A percentile compares a stretch with the other conserved stretches of the same genome.
These are phyloP conservation scores for Scutellaria baicalensis DNA, from an alignment of 257 asterid species.

Conservation along the genomic window DNA sequence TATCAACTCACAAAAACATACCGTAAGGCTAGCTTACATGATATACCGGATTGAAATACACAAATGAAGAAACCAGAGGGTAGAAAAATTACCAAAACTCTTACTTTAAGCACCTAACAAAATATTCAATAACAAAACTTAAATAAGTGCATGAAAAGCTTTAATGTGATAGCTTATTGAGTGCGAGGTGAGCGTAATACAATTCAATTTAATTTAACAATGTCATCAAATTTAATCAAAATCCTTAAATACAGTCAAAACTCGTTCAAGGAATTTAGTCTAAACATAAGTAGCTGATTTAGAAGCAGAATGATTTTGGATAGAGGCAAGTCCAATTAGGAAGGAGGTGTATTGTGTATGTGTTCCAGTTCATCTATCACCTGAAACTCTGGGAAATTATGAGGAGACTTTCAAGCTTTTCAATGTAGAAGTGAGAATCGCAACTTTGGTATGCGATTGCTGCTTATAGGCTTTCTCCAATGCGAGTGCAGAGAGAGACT, in stretches of 20 bases:
- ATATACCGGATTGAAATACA: too few species aligned
- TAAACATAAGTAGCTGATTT: background rate
- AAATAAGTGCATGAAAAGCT: background rate
- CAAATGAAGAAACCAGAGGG: background rate
- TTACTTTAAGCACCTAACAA: background rate
- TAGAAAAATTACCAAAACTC: background rate
- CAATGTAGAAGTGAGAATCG: constrained; percentile 48
- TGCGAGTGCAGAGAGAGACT: constrained; percentile 60
- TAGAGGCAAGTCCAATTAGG: background rate
- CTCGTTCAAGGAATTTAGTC: background rate
- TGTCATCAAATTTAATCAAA: background rate
- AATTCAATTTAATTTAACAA: background rate
- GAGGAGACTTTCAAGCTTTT: constrained; percentile 60
- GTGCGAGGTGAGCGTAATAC: background rate
- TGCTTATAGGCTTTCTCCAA: constrained; percentile 67
- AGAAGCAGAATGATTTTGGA: background rate
- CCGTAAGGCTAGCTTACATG: too few species aligned
- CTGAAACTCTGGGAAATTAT: constrained; percentile 3
- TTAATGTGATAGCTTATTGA: background rate
- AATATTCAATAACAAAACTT: background rate
- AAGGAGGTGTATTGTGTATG: background rate
- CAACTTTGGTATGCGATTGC: constrained; percentile 50
- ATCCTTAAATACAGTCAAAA: background rate
- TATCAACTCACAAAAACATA: too few species aligned
- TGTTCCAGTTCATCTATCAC: background rate